A percentile compares a stretch with the other conserved stretches of the same genome.
Conservation (phyloP, 768 basidiomycete genomes). For the Lactarius deliciosus region DNA sequence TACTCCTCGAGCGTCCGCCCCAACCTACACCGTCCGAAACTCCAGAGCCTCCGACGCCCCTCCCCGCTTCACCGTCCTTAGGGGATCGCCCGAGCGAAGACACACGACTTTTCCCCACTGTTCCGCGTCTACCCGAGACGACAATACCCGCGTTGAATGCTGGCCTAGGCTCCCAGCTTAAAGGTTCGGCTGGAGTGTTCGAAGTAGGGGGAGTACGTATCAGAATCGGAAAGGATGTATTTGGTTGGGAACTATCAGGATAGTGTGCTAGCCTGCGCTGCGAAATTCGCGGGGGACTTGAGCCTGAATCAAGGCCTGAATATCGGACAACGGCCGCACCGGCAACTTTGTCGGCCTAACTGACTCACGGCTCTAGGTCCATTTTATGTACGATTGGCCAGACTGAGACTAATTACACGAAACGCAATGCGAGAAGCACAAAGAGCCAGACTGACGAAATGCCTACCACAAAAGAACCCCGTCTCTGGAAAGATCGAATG, state of each 20-base stretch:
- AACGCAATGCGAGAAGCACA: neutral
- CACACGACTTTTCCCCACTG: constrained; percentile 43
- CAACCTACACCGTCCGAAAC: neutral
- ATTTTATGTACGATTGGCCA: neutral
- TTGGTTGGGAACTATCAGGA: constrained; percentile 44
- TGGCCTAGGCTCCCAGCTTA: constrained; percentile 45
- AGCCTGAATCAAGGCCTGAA: no score
- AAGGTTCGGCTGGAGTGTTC: constrained; percentile 49
- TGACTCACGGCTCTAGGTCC: neutral
- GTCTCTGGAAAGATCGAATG: neutral
- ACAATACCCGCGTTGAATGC: constrained; percentile 52
- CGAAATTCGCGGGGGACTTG: no score
- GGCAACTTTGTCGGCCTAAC: neutral
- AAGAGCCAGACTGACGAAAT: neutral
- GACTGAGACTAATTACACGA: neutral
- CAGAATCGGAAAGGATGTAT: constrained; percentile 69
- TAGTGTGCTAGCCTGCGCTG: neutral
- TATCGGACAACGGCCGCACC: neutral
- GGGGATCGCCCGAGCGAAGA: constrained; percentile 19
- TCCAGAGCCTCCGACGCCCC: neutral
- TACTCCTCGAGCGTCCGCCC: constrained; percentile 49
- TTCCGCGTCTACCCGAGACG: constrained; percentile 50
- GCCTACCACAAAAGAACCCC: neutral
- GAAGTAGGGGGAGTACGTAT: constrained; percentile 54
- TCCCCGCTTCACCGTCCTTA: neutral